Evolutionary conservation across 1,284 basidiomycete genomes (phyloP), one percentile per base, ranked within the genome.

Genomic region (Sanghuangporus weigelae): DNA sequence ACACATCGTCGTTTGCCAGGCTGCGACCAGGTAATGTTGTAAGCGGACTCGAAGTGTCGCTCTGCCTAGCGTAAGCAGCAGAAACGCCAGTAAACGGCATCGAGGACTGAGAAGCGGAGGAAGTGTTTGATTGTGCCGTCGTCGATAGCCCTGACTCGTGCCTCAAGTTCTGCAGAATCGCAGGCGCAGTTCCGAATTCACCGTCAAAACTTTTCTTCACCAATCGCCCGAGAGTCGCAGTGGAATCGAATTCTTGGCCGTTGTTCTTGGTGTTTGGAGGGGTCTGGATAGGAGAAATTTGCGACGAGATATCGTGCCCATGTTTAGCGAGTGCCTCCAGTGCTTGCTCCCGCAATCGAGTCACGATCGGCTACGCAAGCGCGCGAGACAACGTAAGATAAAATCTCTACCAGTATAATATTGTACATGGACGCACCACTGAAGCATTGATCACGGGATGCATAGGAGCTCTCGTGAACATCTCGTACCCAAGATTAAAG

Each of bases 401-500:
- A 14, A 38, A 3, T 2, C 7, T 5, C 53, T 36, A n/a, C n/a
- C n/a, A 7, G 21, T 3, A 7, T 31, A 31, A 5, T 3, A 31
- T 31, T 31, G 3, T 4, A 31, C 3, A 31, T 19, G 35, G 36
- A 38, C 35, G 44, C 31, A 65, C 63, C 46, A 65, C 11, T 21
- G 38, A 44, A 36, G 35, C 42, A 21, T 58, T 39, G 39, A 58
- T 55, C 7, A 57, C 23, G 12, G 63, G 63, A n/a, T 65, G 63
- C 21, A 38, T 23, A 19, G 67, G 68, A 5, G 56, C 60, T 40
- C 54, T 67, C 51, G 48, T 65, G 63, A 60, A 70, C 42, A 69
- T 35, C 21, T 67, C 59, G 19, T 67, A 48, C 3, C 67, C 67
- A 6, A 63, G 40, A 44, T 63, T 60, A 5, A 70, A 65, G 35